Base-by-base conservation (phyloP, 331 rosid species). In the Pyracantha coccinea region DNA sequence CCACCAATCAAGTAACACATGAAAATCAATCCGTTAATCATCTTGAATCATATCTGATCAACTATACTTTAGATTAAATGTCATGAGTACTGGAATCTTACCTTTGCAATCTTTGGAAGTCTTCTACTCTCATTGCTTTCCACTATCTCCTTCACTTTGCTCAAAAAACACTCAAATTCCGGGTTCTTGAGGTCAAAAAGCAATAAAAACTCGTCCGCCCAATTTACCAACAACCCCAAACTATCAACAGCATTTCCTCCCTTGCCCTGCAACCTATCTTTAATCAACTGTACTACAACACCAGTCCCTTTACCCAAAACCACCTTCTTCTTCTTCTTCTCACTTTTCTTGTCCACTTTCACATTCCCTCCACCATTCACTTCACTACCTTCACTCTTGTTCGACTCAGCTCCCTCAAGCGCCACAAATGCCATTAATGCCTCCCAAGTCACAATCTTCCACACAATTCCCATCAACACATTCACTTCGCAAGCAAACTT, bases 61-160 rank as follows among this genome's bases (percentile, higher is more conserved):
- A 50, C 55, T 50, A 50, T 16, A 50, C 20, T 1, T 50, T 50
- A 50, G 9, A 50, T 50, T 50, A 50, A 50, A 50, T 50, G 55
- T 16, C 9, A 50, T 50, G 55, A 17, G 55, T 16, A 50, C 55
- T 50, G 4, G 20, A 50, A 50, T 50, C 55, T 78, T 80, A 94
- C 97, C 97, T 94, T 94, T 17, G 99, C 96, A 76, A 92, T 87
- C 91, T 94, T 94, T 16, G 66, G 66, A 28, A 91, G 89, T 82
- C 99, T 88, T 80, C 99, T 92, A 81, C 89, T 87, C 78, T 90
- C 97, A 78, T 94, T 94, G 87, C 96, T 92, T 82, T 92, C 97
- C 19, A 94, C 88, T 57, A 90, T 75, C 75, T 90, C 96, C 78
- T 87, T 94, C 20, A 92, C 81, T 77, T 82, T 88, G 83, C 69